phyloP scores from a whole-genome alignment of 2,329 filamentous ascomycete species.

The Aureobasidium mangrovei region DNA sequence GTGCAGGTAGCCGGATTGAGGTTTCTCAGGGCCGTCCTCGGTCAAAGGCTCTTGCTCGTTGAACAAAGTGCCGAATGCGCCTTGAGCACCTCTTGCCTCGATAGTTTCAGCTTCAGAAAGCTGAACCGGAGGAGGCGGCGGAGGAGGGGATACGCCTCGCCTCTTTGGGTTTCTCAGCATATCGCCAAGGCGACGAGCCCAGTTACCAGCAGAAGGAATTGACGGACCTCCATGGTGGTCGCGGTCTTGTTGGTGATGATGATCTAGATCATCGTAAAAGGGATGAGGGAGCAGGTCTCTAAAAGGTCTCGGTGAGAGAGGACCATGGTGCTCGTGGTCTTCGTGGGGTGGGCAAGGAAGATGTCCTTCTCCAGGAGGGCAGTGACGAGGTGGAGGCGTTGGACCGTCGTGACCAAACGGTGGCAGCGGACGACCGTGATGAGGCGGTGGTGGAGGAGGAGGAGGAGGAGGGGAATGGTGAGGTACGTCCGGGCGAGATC shows the following conservation, averaged over 20 bases:
- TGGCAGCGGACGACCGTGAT: neutral
- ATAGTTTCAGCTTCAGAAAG: neutral
- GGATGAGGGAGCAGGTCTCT: neutral
- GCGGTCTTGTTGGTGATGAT: neutral
- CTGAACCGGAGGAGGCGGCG: no score
- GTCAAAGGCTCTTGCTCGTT: neutral
- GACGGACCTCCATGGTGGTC: neutral
- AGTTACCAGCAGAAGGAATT: neutral
- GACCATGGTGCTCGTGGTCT: neutral
- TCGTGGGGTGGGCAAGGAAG: neutral
- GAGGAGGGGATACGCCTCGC: neutral
- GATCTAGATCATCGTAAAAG: neutral
- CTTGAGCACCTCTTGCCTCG: neutral
- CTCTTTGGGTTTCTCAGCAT: slow-evolving; percentile 3
- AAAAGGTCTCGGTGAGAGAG: neutral
- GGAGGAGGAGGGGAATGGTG: neutral
- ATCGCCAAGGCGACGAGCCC: neutral
- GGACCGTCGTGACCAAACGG: neutral
- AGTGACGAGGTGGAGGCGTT: neutral
- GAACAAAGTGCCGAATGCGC: neutral
- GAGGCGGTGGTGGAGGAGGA: neutral
- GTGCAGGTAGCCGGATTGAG: slow-evolving; percentile 51
- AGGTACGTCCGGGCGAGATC: neutral
- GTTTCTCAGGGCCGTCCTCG: slow-evolving; percentile 2
- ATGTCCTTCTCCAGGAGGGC: neutral